Conservation (phyloP, 2,329 filamentous ascomycete genomes). For the Hortaea werneckii region DNA sequence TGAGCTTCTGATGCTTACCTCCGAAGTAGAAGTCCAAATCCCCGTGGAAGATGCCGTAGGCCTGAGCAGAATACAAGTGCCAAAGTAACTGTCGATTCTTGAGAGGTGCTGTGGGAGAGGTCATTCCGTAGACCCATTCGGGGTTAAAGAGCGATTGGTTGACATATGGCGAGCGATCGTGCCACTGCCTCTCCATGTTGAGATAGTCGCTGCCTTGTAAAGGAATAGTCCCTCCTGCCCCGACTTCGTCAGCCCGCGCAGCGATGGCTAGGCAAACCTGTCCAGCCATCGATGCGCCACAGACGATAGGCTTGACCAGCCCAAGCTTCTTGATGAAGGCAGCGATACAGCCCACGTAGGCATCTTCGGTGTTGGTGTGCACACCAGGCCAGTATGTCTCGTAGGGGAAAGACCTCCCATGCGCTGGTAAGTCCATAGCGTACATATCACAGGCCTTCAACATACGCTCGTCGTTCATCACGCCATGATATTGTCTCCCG, state of each 20-base stretch:
- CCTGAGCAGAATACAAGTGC: slow-evolving; percentile 41
- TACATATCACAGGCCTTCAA: slow-evolving; percentile 40
- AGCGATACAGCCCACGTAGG: slow-evolving; percentile 35
- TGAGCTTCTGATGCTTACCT: background rate
- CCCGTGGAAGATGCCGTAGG: slow-evolving; percentile 43
- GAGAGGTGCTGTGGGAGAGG: slow-evolving; percentile 35
- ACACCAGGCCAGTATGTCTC: slow-evolving; percentile 27
- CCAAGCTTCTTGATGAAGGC: slow-evolving; percentile 34
- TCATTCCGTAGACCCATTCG: slow-evolving; percentile 43
- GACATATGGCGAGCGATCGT: slow-evolving; percentile 37
- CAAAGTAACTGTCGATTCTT: slow-evolving; percentile 40
- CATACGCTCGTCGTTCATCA: slow-evolving; percentile 41
- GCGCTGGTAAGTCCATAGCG: slow-evolving; percentile 41
- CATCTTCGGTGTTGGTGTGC: slow-evolving; percentile 39
- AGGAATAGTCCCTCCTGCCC: slow-evolving; percentile 36
- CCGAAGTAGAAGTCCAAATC: slow-evolving; percentile 44
- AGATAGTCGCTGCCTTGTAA: slow-evolving; percentile 35
- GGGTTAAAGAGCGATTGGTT: slow-evolving; percentile 37
- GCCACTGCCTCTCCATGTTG: slow-evolving; percentile 27
- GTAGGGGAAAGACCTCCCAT: slow-evolving; percentile 39
- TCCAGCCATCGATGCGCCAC: slow-evolving; percentile 39
- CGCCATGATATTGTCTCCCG: slow-evolving; percentile 41
- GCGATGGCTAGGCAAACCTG: slow-evolving; percentile 39
- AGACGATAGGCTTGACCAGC: slow-evolving; percentile 37
- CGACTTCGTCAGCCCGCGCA: slow-evolving; percentile 35